These are phyloP conservation scores for Phytopythium litorale DNA, from an alignment of 352 stramenopile genomes.

Conservation along the genomic window DNA sequence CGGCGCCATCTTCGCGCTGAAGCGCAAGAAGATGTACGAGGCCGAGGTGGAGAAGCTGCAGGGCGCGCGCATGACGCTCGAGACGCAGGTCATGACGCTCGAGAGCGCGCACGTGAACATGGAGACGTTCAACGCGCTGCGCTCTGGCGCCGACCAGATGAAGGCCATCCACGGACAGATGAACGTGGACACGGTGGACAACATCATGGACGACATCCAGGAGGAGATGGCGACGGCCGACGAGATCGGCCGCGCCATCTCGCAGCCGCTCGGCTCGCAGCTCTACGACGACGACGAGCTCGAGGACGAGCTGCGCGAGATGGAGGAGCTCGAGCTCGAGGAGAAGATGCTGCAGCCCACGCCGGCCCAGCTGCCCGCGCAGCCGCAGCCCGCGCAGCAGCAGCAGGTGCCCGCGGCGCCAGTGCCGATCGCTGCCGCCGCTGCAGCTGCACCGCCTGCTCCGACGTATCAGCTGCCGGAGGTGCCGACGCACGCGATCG, in stretches of 20 bases:
- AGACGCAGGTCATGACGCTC: slow-evolving; percentile 91
- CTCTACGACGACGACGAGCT: slow-evolving; percentile 94
- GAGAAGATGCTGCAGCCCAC: slow-evolving; percentile 70
- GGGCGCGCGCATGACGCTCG: slow-evolving; percentile 95
- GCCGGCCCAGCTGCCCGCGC: no score
- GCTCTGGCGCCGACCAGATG: slow-evolving; percentile 92
- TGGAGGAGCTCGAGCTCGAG: slow-evolving; percentile 92
- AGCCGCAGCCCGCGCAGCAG: no score
- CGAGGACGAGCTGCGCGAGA: slow-evolving; percentile 90
- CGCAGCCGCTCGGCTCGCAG: slow-evolving; percentile 91
- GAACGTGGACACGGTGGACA: slow-evolving; percentile 96
- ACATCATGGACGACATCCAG: slow-evolving; percentile 98
- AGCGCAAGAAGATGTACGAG: slow-evolving; percentile 99
- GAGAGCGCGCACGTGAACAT: slow-evolving; percentile 94
- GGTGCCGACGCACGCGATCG: slow-evolving; percentile 66
- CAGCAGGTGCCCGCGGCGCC: slow-evolving; percentile 17
- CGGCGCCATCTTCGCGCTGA: slow-evolving; percentile 96
- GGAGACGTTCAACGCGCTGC: slow-evolving; percentile 95
- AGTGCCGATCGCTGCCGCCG: slow-evolving; percentile 14
- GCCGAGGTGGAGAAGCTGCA: slow-evolving; percentile 97
- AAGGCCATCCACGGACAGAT: slow-evolving; percentile 94
- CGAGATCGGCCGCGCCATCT: slow-evolving; percentile 93
- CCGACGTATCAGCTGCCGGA: slow-evolving; percentile 72
- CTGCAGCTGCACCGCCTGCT: slow-evolving; percentile 14
- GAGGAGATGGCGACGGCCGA: slow-evolving; percentile 95